Evolutionary conservation across 2,329 filamentous ascomycete species (phyloP).

Genomic region (Exophiala spinifera): DNA sequence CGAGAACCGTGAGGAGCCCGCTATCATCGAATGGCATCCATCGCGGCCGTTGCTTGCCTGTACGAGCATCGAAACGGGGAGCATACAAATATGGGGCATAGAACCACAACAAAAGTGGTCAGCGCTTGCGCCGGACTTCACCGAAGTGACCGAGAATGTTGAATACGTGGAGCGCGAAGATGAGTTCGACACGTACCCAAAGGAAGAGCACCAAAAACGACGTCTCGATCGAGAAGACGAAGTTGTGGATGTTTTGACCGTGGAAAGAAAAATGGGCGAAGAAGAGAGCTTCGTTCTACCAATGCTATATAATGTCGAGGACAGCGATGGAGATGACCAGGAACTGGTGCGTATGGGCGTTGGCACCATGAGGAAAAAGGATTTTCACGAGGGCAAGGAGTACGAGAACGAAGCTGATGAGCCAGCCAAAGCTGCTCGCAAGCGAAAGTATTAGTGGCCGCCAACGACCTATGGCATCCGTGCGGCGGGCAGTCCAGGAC

Average conservation of each 20-base stretch:
- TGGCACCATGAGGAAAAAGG: slow-evolving; percentile 84
- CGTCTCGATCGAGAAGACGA: slow-evolving; percentile 90
- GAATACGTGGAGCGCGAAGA: slow-evolving; percentile 95
- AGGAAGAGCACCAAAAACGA: slow-evolving; percentile 81
- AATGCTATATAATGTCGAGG: slow-evolving; percentile 85
- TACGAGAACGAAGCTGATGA: slow-evolving; percentile 58
- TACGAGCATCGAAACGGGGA: slow-evolving; percentile 86
- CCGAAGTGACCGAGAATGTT: slow-evolving; percentile 96
- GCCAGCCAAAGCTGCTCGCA: slow-evolving; percentile 13
- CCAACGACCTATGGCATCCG: too few relatives aligned
- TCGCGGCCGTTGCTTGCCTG: slow-evolving; percentile 78
- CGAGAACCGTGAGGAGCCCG: slow-evolving; percentile 93
- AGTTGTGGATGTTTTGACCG: slow-evolving; percentile 81
- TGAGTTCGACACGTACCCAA: slow-evolving; percentile 93
- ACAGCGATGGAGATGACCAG: slow-evolving; percentile 86
- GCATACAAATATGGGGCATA: slow-evolving; percentile 95
- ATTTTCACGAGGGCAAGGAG: slow-evolving; percentile 69
- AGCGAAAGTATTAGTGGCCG: slow-evolving; percentile 14
- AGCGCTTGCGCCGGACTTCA: slow-evolving; percentile 91
- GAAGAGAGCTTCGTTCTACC: slow-evolving; percentile 78
- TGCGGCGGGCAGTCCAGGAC: too few relatives aligned
- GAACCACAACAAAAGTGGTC: slow-evolving; percentile 96
- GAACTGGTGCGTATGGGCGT: slow-evolving; percentile 67
- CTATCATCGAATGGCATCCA: slow-evolving; percentile 96
- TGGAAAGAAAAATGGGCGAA: slow-evolving; percentile 62